phyloP scores from a whole-genome alignment of 1,139 yeast genomes.

The Kluyveromyces sp. region DNA sequence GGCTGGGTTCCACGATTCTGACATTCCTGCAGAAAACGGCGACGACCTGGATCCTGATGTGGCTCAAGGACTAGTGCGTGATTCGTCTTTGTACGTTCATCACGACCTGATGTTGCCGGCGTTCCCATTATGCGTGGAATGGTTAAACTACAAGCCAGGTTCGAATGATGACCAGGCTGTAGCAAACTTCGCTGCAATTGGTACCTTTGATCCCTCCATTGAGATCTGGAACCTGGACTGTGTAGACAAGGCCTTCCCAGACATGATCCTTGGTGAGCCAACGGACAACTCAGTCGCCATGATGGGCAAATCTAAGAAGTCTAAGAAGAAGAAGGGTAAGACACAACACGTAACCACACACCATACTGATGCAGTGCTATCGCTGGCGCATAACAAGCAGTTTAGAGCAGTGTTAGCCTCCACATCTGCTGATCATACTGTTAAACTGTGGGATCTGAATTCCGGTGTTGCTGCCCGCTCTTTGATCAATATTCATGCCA shows the following conservation, averaged over 20 bases:
- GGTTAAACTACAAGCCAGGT: conserved; percentile 74
- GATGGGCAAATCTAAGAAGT: conserved; percentile 30
- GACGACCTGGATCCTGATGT: conserved; percentile 60
- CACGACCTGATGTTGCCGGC: conserved; percentile 97
- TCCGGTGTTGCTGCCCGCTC: conserved; percentile 71
- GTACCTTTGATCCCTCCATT: conserved; percentile 95
- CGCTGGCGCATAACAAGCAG: conserved; percentile 72
- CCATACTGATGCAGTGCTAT: conserved; percentile 90
- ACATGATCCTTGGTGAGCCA: conserved; percentile 80
- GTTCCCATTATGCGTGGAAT: conserved; percentile 93
- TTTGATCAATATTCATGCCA: conserved; percentile 39
- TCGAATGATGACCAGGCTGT: conserved; percentile 38
- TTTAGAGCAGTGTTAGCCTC: conserved; percentile 87
- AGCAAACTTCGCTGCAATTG: conserved; percentile 92
- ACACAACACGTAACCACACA: conserved; percentile 59
- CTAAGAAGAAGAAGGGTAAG: conserved; percentile 46
- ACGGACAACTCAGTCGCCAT: conserved; percentile 42
- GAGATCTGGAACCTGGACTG: conserved; percentile 95
- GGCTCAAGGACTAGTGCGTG: conserved; percentile 64
- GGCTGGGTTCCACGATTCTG: conserved; percentile 67
- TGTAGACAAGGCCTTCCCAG: conserved; percentile 92
- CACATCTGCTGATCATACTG: conserved; percentile 91
- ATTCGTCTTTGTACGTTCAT: conserved; percentile 76
- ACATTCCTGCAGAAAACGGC: conserved; percentile 51
- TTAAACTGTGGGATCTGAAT: conserved; percentile 89